Evolutionary conservation across 2,329 filamentous ascomycete genomes (phyloP), one percentile per base, ranked within the genome.

Genomic region (Beauveria sp.): DNA sequence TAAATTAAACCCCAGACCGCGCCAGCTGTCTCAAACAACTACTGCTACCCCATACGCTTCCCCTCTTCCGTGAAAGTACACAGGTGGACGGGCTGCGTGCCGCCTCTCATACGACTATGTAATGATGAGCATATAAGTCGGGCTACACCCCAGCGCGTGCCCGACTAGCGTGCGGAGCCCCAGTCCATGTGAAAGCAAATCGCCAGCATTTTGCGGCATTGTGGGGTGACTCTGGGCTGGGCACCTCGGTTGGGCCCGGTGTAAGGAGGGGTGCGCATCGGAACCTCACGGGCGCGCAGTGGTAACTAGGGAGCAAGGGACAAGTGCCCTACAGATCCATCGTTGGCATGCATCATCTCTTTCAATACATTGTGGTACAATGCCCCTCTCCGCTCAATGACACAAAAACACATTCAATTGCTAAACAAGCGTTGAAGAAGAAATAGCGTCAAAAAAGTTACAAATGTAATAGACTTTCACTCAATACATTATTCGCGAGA

Each of bases 211-310:
- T 41, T 51, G 55, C 18, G 10, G 47, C 41, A 20, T 59, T 59
- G 57, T 59, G 57, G 57, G 57, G 57, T 59, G 57, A 59, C 48
- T 53, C 40, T 47, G 52, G 22, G 44, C 30, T 20, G 47, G 26
- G 53, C 53, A 43, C 40, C 62, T 64, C 63, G 63, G 63, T 54
- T 63, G 55, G 59, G 50, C 55, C 63, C 59, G 59, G 62, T 59
- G 59, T 50, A 44, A 40, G 37, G 46, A 56, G 48, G 40, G n/a
- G 22, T 24, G 22, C 16, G 41, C 20, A 47, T 59, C 61, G 61
- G 61, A 59, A 59, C 43, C 61, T 46, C 43, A 50, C 55, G 61
- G 61, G 55, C 48, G 24, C 26, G 18, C 22, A 3, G 24, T n/a
- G 58, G 46, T 41, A 22, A 22, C 22, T 22, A 43, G 22, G 16